These are phyloP conservation scores for Podospora pseudopauciseta DNA, from an alignment of 495 filamentous ascomycete species.

Conservation along the genomic window DNA sequence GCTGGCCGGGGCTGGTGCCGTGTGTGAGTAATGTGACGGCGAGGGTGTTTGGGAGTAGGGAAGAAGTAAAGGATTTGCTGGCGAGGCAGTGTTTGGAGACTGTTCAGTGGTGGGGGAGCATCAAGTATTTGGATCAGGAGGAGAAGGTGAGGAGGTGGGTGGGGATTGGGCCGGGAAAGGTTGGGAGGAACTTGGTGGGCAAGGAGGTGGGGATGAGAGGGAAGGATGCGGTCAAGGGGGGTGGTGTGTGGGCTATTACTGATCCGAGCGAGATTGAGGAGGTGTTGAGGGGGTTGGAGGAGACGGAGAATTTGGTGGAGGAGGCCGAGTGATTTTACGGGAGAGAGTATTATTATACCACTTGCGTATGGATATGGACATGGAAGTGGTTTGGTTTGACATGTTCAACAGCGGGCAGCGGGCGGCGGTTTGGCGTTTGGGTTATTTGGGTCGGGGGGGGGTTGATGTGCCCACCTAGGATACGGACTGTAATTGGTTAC, in stretches of 20 bases:
- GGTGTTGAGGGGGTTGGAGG: conserved; percentile 65
- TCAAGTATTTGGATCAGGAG: conserved; percentile 84
- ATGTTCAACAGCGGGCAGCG: not conserved
- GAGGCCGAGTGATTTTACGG: conserved; percentile 25
- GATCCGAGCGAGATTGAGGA: conserved; percentile 78
- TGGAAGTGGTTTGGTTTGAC: not conserved
- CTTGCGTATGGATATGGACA: not conserved
- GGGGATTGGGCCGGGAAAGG: conserved; percentile 91
- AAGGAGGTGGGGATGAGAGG: conserved; percentile 88
- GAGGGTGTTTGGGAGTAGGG: conserved; percentile 66
- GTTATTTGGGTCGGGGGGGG: not conserved
- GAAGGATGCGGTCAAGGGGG: conserved; percentile 74
- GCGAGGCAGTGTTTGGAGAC: conserved; percentile 81
- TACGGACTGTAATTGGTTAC: not conserved
- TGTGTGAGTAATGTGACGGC: conserved; percentile 86
- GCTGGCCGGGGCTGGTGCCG: conserved; percentile 67
- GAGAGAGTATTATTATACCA: not conserved
- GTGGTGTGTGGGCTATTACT: conserved; percentile 89
- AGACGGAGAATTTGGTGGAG: conserved; percentile 57
- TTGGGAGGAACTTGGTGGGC: conserved; percentile 88
- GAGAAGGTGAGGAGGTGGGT: conserved; percentile 82
- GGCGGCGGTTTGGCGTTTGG: not conserved
- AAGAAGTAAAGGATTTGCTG: conserved; percentile 70
- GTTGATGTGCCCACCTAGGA: not conserved
- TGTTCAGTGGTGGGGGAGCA: conserved; percentile 89